Percentiles rank a stretch among this genome's conserved stretches.
Conservation (phyloP, 148 eudicot species). For the Euryodendron excelsum region DNA sequence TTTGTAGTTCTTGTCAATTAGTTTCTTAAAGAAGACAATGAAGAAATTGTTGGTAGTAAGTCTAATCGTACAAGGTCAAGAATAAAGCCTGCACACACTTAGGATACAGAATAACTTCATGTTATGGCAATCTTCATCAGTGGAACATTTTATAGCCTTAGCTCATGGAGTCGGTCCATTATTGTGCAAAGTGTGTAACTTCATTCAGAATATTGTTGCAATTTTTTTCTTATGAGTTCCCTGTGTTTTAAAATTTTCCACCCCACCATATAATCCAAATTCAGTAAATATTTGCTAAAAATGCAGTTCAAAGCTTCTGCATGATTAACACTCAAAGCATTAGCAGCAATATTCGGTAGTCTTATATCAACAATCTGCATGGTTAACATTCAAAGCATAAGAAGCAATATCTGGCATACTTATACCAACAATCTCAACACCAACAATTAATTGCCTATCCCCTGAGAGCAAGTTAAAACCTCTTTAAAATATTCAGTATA, state of each 20-base stretch:
- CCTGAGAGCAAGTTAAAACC: no score
- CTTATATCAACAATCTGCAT: no score
- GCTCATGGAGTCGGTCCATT: neutral
- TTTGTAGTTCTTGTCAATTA: neutral
- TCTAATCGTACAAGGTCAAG: neutral
- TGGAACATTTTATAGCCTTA: neutral
- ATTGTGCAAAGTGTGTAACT: no score
- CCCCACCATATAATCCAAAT: no score
- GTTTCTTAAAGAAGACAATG: neutral
- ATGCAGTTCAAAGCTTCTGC: neutral
- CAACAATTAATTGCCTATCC: no score
- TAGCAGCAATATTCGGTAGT: neutral
- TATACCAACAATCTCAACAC: no score
- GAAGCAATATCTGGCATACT: no score
- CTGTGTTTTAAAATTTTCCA: neutral
- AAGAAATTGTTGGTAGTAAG: neutral
- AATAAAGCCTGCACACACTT: neutral
- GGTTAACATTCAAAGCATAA: no score
- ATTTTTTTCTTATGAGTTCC: no score
- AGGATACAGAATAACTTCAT: neutral
- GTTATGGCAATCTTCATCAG: neutral
- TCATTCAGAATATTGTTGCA: neutral
- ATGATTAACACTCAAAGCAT: neutral
- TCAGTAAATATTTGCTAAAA: neutral
- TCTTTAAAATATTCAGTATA: no score